These are phyloP conservation scores for Lepidopterella palustris DNA, from an alignment of 495 filamentous ascomycete genomes.

Conservation along the genomic window DNA sequence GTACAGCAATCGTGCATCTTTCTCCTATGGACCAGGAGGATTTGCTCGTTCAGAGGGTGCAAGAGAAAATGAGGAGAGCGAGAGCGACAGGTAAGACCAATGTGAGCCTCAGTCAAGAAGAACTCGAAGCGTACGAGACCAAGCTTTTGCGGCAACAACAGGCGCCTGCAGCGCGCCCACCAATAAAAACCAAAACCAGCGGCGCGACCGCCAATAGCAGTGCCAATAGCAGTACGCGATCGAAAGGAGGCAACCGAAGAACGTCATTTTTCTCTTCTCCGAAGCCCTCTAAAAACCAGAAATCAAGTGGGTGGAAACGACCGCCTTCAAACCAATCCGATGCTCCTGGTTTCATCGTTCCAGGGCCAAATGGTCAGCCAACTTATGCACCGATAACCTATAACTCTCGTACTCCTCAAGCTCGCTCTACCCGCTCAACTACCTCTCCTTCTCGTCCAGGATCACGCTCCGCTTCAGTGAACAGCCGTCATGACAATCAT, in stretches of 20 bases:
- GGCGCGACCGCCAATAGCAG: conserved; percentile 5
- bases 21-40: conserved; percentile 19
- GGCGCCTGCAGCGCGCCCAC: conserved; percentile 25
- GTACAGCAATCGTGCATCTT: conserved; percentile 4
- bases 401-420: conserved; percentile 17
- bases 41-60: conserved; percentile 17
- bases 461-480: conserved; percentile 33
- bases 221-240: conserved; percentile 3
- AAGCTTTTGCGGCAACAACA: conserved; percentile 9
- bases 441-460: conserved; percentile 20
- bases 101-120: conserved; percentile 21
- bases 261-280: conserved; percentile 9
- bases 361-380: conserved; percentile 32
- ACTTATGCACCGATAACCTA: conserved; percentile 31
- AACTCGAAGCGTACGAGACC: conserved; percentile 19
- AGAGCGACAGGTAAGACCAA: conserved; percentile 22
- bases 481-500: conserved; percentile 20
- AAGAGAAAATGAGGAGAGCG: conserved; percentile 26
- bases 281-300: neutral
- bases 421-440: conserved; percentile 9
- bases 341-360: conserved; percentile 31
- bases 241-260: conserved; percentile 13
- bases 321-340: conserved; percentile 8
- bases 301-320: conserved; percentile 16
- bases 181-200: conserved; percentile 3